Evolutionary conservation across 2,329 filamentous ascomycete species (phyloP).

Genomic region (Colletotrichum karsti): DNA sequence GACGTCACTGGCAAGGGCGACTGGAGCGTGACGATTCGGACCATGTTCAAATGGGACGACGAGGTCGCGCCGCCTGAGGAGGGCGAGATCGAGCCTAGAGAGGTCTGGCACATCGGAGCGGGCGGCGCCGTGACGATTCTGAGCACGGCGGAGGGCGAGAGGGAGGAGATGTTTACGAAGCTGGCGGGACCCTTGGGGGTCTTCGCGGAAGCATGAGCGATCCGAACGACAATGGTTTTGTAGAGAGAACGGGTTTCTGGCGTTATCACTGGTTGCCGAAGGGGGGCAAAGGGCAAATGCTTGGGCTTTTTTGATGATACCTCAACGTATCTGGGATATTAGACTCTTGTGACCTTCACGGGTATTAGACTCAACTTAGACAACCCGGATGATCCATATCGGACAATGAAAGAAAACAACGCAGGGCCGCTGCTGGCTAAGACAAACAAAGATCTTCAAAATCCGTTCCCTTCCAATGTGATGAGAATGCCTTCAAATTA

Average conservation of each 20-base stretch:
- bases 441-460: neutral
- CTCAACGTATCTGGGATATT: constrained; percentile 35
- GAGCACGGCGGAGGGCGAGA: constrained; percentile 82
- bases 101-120: constrained; percentile 85
- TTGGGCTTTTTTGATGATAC: constrained; percentile 29
- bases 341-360: constrained; percentile 29
- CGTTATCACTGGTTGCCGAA: neutral
- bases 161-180: constrained; percentile 90
- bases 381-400: constrained; percentile 17
- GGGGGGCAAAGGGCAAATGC: neutral
- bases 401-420: neutral
- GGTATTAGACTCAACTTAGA: constrained; percentile 34
- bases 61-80: constrained; percentile 49
- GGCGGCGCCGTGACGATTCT: constrained; percentile 90
- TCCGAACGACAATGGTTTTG: neutral
- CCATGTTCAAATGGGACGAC: constrained; percentile 77
- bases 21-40: constrained; percentile 91
- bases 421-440: neutral
- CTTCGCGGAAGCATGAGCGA: constrained; percentile 44
- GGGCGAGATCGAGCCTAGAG: constrained; percentile 44
- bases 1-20: constrained; percentile 86
- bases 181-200: constrained; percentile 65
- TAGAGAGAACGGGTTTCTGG: constrained; percentile 1
- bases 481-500: constrained; percentile 6
- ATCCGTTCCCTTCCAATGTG: neutral